Evolutionary conservation across 352 stramenopile genomes (phyloP), one percentile per base, ranked within the genome.

Genomic region (Globisporangium apiculatum): DNA sequence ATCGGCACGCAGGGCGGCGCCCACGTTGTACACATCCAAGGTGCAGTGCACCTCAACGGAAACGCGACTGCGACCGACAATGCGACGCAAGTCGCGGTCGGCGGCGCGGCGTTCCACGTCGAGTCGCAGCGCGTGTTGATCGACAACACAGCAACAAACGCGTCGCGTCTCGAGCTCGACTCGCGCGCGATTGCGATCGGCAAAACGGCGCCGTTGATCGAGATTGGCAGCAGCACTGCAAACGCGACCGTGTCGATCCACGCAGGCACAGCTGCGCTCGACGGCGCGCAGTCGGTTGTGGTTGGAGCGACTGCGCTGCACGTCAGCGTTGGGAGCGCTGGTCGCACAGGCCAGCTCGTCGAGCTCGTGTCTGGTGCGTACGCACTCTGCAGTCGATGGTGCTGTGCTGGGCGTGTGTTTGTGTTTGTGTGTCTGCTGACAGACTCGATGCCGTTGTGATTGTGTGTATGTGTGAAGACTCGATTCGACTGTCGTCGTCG

Each of bases 21-120:
- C 0, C 80, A 91, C 46, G 35, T 65, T n/a, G 78, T 91, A 6
- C 71, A 71, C 3, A 53, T 91, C 45, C 67, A 87, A 35, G 80
- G 80, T 0, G 46, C 77, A 17, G 67, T 93, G 5, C 62, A 68
- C 0, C 72, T 93, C 47, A 93, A 90, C 47, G 55, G 59, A 14
- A 72, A 78, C 18, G 48, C 55, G 41, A 60, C 56, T 31, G 62
- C 68, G 9, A 60, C 48, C 12, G 62, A 82, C 36, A 76, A 79
- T 49, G 60, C 55, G 6, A 87, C 72, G 10, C 58, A 64, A n/a
- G 57, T 88, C 8, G 75, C 65, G 5, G 57, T 88, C 11, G 73
- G 62, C 40, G 79, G 79, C 10, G 64, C 64, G 1, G 53, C 42
- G 4, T 68, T 86, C 53, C 66, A 73, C 11, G 68, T 82, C 11